Conservation (phyloP, 352 stramenopile genomes). For the Phytophthora hibernalis region DNA sequence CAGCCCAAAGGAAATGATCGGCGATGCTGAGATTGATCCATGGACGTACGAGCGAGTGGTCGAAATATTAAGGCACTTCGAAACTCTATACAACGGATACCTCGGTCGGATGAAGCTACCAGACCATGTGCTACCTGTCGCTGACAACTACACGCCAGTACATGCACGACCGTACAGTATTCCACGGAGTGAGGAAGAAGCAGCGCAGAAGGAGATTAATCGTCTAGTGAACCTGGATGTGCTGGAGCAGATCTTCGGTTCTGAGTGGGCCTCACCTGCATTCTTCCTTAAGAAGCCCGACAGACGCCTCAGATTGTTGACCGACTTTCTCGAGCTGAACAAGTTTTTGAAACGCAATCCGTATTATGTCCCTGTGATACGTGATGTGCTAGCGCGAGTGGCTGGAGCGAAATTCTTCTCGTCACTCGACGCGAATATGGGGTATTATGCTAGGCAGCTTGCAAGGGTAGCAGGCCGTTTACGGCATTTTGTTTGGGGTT, state of each 20-base stretch:
- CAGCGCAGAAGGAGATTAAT: background rate
- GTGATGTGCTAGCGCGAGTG: background rate
- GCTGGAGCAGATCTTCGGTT: background rate
- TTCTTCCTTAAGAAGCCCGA: slow-evolving; percentile 14
- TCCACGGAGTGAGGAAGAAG: background rate
- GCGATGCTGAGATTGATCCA: background rate
- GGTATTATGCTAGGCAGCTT: background rate
- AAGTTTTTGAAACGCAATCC: background rate
- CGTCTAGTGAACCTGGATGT: background rate
- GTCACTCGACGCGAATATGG: background rate
- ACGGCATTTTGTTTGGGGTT: slow-evolving; percentile 7
- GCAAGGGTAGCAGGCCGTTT: background rate
- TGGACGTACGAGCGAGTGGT: background rate
- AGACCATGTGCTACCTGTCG: background rate
- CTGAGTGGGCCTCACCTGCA: background rate
- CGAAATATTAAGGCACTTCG: background rate
- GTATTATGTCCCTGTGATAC: background rate
- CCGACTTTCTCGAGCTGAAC: background rate
- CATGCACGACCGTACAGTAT: background rate
- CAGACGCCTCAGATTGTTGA: background rate
- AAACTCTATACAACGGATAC: background rate
- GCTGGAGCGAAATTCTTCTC: background rate
- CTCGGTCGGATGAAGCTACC: background rate
- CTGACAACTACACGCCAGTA: background rate
- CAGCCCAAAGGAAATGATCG: background rate